These are phyloP conservation scores for Wickerhamomyces tratensis DNA, from an alignment of 805 yeast species.

Conservation along the genomic window DNA sequence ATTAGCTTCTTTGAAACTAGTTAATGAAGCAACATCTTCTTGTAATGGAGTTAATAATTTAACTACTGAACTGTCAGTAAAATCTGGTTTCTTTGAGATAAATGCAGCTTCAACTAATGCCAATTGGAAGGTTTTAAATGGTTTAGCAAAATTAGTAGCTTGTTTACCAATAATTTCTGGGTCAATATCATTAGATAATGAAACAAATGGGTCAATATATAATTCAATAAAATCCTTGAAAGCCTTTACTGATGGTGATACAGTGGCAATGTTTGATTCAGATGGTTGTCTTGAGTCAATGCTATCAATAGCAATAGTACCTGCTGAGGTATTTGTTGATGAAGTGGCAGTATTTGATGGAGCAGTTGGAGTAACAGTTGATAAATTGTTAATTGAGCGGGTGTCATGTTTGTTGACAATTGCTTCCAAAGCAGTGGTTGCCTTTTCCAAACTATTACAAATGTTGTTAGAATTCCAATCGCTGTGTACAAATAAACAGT, in stretches of 20 bases:
- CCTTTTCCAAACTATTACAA: conserved; percentile 14
- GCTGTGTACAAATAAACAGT: too few species aligned
- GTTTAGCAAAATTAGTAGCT: conserved; percentile 37
- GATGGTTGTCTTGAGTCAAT: conserved; percentile 3
- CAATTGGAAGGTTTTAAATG: conserved; percentile 48
- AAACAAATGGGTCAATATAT: conserved; percentile 50
- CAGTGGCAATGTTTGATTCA: neutral
- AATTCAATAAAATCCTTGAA: conserved; percentile 46
- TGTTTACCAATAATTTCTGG: conserved; percentile 42
- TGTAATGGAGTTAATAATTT: conserved; percentile 63
- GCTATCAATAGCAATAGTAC: too few species aligned
- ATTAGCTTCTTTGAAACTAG: conserved; percentile 62
- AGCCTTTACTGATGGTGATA: conserved; percentile 32
- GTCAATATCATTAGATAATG: conserved; percentile 42
- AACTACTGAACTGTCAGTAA: conserved; percentile 40
- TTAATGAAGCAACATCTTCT: conserved; percentile 44
- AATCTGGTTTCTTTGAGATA: conserved; percentile 56
- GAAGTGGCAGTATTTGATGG: neutral
- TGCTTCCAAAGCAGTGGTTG: conserved; percentile 17
- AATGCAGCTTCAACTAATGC: conserved; percentile 49
- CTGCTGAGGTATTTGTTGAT: conserved; percentile 2
- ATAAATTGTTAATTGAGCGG: neutral
- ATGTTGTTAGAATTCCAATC: too few species aligned
- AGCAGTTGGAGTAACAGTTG: neutral
- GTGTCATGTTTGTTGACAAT: conserved; percentile 14